A percentile compares a stretch with the other conserved stretches of the same genome.
Evolutionary conservation across 371 early-diverging fungal species (phyloP).

Genomic region (Batrachochytrium dendrobatidis): DNA sequence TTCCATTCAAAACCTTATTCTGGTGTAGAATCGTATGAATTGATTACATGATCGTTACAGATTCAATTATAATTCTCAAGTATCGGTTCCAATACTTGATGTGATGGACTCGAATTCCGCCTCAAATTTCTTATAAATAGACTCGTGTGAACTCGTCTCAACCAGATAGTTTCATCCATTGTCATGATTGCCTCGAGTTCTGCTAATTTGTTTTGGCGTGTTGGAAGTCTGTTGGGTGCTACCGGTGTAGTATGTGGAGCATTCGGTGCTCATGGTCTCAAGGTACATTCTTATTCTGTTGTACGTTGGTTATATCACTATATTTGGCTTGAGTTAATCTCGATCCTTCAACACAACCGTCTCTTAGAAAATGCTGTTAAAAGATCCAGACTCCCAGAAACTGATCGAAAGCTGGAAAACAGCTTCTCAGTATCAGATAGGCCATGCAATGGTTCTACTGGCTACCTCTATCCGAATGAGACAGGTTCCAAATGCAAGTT

Average conservation of each 20-base stretch:
- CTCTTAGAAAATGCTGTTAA: slow-evolving; percentile 7
- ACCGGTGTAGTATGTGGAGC: slow-evolving; percentile 21
- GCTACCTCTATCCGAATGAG: slow-evolving; percentile 10
- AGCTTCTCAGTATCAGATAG: slow-evolving; percentile 21
- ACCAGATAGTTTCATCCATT: too few species aligned
- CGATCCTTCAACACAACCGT: background rate
- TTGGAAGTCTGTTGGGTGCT: slow-evolving; percentile 19
- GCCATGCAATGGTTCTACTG: slow-evolving; percentile 22
- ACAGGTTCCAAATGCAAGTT: background rate
- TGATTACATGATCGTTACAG: too few species aligned
- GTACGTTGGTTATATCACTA: background rate
- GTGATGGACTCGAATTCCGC: too few species aligned
- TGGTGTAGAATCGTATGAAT: too few species aligned
- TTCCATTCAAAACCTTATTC: too few species aligned
- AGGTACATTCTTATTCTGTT: background rate
- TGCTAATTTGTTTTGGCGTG: slow-evolving; percentile 9
- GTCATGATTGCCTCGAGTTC: too few species aligned
- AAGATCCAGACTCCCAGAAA: slow-evolving; percentile 8
- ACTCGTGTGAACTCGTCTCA: too few species aligned
- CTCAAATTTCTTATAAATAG: too few species aligned
- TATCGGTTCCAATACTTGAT: too few species aligned
- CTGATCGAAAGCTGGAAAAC: slow-evolving; percentile 22
- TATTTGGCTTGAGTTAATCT: background rate
- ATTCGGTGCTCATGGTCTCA: slow-evolving; percentile 28
- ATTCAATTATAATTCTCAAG: too few species aligned